phyloP scores from a whole-genome alignment of 2,329 filamentous ascomycete species.

The Arthrobotrys pseudoclavata region DNA sequence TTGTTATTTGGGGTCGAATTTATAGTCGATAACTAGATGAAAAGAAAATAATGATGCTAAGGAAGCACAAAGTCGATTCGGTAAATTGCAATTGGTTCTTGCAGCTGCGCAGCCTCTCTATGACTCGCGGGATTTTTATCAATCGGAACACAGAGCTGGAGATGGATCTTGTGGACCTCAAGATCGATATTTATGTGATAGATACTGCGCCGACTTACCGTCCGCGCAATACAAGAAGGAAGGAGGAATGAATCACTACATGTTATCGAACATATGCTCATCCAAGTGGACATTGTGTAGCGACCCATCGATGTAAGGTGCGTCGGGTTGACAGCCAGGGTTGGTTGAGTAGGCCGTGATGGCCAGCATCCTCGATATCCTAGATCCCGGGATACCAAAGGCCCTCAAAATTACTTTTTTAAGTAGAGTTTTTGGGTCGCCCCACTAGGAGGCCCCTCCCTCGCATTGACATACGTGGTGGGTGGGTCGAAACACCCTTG shows the following conservation, averaged over 20 bases:
- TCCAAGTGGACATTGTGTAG: slow-evolving; percentile 53
- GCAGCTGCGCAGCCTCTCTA: slow-evolving; percentile 25
- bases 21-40: not conserved
- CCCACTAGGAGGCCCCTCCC: slow-evolving; percentile 12
- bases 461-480: slow-evolving; percentile 30
- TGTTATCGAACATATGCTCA: slow-evolving; percentile 27
- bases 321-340: slow-evolving; percentile 38
- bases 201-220: slow-evolving; percentile 22
- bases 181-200: slow-evolving; percentile 60
- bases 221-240: slow-evolving; percentile 21
- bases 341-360: slow-evolving; percentile 1
- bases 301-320: slow-evolving; percentile 57
- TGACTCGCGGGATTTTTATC: slow-evolving; percentile 24
- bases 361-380: slow-evolving; percentile 15
- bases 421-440: slow-evolving; percentile 19
- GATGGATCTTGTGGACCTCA: slow-evolving; percentile 57
- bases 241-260: slow-evolving; percentile 7
- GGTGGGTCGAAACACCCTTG: slow-evolving; percentile 20
- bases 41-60: slow-evolving; percentile 6
- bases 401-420: slow-evolving; percentile 10
- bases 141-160: slow-evolving; percentile 58
- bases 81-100: not conserved
- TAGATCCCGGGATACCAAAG: slow-evolving; percentile 31
- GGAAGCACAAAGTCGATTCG: slow-evolving; percentile 19
- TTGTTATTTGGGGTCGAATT: not conserved